Percentiles rank a stretch among this genome's conserved stretches.
Conservation (phyloP, 257 asterid genomes). For the Primulina tabacum region DNA sequence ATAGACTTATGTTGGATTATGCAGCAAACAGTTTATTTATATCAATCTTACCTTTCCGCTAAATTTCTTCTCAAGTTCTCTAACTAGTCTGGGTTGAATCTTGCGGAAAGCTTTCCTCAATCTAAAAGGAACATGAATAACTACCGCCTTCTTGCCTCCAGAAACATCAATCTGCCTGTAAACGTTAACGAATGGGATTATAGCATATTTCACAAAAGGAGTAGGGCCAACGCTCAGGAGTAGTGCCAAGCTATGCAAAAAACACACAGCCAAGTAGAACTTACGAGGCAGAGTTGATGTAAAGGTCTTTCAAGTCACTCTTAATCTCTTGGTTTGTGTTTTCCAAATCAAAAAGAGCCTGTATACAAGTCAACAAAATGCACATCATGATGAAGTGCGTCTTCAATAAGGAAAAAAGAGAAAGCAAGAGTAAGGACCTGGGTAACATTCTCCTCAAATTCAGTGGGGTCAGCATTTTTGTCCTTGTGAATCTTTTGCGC, state of each 20-base stretch:
- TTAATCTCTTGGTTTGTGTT: constrained; percentile 59
- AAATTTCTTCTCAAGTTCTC: constrained; percentile 96
- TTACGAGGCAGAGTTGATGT: constrained; percentile 57
- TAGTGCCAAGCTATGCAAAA: not conserved
- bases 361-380: not conserved
- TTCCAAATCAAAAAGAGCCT: constrained; percentile 70
- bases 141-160: constrained; percentile 82
- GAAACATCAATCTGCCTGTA: constrained; percentile 78
- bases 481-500: constrained; percentile 59
- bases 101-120: constrained; percentile 88
- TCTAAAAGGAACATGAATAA: constrained; percentile 80
- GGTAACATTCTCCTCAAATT: constrained; percentile 58
- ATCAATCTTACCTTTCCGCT: constrained; percentile 70
- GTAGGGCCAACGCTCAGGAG: not conserved
- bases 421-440: constrained; percentile 31
- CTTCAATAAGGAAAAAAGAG: not conserved
- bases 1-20: not conserved
- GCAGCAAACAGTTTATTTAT: not conserved
- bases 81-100: constrained; percentile 76
- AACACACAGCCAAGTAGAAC: constrained; percentile 17
- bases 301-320: constrained; percentile 64
- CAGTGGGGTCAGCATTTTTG: constrained; percentile 57
- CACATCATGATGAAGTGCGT: not conserved
- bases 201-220: not conserved
- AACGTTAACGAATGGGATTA: constrained; percentile 7